These are phyloP conservation scores for Trichoderma sp. DNA, from an alignment of 2,329 filamentous ascomycete species.

Conservation along the genomic window DNA sequence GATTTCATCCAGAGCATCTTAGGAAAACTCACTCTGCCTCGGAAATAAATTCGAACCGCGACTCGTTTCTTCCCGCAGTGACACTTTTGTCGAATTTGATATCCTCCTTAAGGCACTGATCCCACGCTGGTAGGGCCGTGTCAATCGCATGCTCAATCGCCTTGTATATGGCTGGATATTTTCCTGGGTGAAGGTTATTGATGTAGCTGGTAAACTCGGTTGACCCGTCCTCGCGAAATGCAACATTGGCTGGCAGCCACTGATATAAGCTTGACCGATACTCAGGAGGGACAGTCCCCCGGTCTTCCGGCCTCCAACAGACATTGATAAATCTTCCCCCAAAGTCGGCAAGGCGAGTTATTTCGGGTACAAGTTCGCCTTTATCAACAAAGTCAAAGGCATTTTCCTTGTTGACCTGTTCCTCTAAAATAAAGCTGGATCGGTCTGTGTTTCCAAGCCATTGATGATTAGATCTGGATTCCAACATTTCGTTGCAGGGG, in stretches of 20 bases:
- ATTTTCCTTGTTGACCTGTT: conserved; percentile 27
- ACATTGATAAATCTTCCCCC: background rate
- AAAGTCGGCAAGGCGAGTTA: background rate
- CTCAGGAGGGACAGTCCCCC: background rate
- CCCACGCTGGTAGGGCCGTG: conserved; percentile 40
- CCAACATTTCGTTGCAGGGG: background rate
- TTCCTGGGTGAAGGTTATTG: conserved; percentile 43
- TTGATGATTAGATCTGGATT: background rate
- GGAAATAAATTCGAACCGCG: conserved; percentile 1
- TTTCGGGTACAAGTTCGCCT: conserved; percentile 20
- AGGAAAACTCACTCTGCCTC: background rate
- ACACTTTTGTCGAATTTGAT: background rate
- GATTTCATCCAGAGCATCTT: background rate
- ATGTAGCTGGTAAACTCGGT: conserved; percentile 42
- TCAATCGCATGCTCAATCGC: conserved; percentile 37
- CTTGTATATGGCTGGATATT: conserved; percentile 30
- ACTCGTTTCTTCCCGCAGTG: background rate
- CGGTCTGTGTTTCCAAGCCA: background rate
- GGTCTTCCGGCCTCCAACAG: background rate
- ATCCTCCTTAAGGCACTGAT: conserved; percentile 40
- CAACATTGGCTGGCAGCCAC: conserved; percentile 31
- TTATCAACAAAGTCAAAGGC: conserved; percentile 31
- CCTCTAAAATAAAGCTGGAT: conserved; percentile 20
- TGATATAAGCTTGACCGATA: conserved; percentile 29
- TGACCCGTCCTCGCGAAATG: conserved; percentile 39